phyloP scores from a whole-genome alignment of 2,329 filamentous ascomycete species.

The Phaeophleospora eucalypticola region DNA sequence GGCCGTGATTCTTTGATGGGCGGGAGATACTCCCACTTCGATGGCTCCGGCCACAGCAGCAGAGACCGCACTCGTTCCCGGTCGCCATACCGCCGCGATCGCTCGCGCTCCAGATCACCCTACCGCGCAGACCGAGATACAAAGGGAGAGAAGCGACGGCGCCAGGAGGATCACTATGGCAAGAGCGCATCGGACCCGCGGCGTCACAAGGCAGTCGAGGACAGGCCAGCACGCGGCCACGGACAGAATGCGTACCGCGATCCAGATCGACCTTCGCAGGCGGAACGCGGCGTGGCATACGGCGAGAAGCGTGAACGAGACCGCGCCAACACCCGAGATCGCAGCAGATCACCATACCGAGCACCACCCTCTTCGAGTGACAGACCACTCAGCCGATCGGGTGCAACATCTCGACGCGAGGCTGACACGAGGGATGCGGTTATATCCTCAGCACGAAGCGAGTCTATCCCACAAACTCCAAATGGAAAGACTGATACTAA shows the following conservation, averaged over 20 bases:
- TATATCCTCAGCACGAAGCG: conserved; percentile 16
- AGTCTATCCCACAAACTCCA: conserved; percentile 14
- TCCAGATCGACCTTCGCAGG: conserved; percentile 35
- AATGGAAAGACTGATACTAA: conserved; percentile 15
- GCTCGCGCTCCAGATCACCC: conserved; percentile 31
- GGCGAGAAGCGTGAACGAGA: conserved; percentile 10
- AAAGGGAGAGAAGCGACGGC: conserved; percentile 60
- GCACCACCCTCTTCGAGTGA: conserved; percentile 6
- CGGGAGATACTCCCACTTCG: conserved; percentile 24
- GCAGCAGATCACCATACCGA: conserved; percentile 28
- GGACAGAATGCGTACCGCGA: conserved; percentile 31
- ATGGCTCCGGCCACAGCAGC: conserved; percentile 26
- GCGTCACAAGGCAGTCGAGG: conserved; percentile 61
- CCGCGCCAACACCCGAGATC: conserved; percentile 12
- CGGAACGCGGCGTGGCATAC: neutral
- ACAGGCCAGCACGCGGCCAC: conserved; percentile 35
- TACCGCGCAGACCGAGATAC: conserved; percentile 22
- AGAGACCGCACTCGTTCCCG: conserved; percentile 41
- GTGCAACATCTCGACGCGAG: conserved; percentile 13
- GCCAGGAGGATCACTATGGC: conserved; percentile 57
- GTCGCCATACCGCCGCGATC: conserved; percentile 52
- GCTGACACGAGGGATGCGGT: conserved; percentile 12
- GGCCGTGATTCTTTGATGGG: conserved; percentile 16
- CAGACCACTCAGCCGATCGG: conserved; percentile 10
- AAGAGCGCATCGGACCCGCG: conserved; percentile 53